These are phyloP conservation scores for Daldinia grandis DNA, from an alignment of 495 filamentous ascomycete species.

Conservation along the genomic window DNA sequence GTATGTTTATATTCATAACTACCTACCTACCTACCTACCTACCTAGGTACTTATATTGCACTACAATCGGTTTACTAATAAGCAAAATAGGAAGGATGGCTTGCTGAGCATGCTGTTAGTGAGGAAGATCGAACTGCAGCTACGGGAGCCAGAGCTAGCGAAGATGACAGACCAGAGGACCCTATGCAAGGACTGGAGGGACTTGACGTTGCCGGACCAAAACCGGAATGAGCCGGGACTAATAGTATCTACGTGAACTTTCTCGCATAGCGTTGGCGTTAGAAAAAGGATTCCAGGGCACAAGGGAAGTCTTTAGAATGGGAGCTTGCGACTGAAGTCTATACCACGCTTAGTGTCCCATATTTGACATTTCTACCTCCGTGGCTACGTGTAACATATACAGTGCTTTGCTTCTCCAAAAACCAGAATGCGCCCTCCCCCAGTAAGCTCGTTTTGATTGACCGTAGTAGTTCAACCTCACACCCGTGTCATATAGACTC, in stretches of 20 bases:
- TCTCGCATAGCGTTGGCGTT: constrained; percentile 59
- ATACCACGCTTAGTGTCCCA: constrained; percentile 40
- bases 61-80: constrained; percentile 44
- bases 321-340: constrained; percentile 37
- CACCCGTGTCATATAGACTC: neutral
- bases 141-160: constrained; percentile 61
- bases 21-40: no score
- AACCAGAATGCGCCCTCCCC: constrained; percentile 28
- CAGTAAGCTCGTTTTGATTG: constrained; percentile 20
- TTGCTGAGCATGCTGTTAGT: constrained; percentile 87
- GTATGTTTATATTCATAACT: constrained; percentile 58
- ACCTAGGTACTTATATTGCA: neutral
- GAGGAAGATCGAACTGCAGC: constrained; percentile 81
- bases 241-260: constrained; percentile 20
- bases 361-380: constrained; percentile 38
- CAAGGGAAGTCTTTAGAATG: constrained; percentile 30
- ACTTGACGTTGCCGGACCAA: constrained; percentile 91
- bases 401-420: constrained; percentile 41
- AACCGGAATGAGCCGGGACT: constrained; percentile 66
- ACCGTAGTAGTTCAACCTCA: constrained; percentile 8
- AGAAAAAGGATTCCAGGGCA: constrained; percentile 31
- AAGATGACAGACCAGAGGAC: constrained; percentile 70
- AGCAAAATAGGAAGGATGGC: constrained; percentile 80
- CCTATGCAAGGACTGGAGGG: constrained; percentile 97
- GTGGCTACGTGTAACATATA: constrained; percentile 44